Conservation (phyloP, 1,284 basidiomycete genomes). For the Xerocomus minutiporus region DNA sequence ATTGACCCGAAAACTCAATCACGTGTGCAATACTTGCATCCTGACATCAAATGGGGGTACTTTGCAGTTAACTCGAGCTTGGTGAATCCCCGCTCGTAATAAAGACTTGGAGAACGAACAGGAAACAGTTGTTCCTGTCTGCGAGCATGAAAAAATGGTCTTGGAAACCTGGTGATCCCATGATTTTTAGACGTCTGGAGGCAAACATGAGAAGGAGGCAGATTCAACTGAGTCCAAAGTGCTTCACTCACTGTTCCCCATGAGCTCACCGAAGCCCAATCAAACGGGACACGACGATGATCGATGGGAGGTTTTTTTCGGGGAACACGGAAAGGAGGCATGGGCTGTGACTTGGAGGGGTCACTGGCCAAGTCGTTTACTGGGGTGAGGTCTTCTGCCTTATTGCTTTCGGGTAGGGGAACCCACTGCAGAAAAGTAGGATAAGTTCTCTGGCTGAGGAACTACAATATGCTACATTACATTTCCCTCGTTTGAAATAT, state of each 20-base stretch:
- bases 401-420: slow-evolving; percentile 26
- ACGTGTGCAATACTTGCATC: slow-evolving; percentile 18
- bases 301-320: slow-evolving; percentile 18
- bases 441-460: slow-evolving; percentile 6
- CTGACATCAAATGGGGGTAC: slow-evolving; percentile 31
- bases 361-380: slow-evolving; percentile 3
- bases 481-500: slow-evolving; percentile 31
- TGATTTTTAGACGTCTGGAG: slow-evolving; percentile 14
- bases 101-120: slow-evolving; percentile 20
- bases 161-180: slow-evolving; percentile 24
- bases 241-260: slow-evolving; percentile 22
- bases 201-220: neutral
- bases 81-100: slow-evolving; percentile 21
- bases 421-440: slow-evolving; percentile 19
- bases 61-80: slow-evolving; percentile 28
- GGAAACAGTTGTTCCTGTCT: slow-evolving; percentile 22
- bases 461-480: slow-evolving; percentile 12
- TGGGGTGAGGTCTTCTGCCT: slow-evolving; percentile 32
- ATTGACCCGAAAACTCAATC: neutral
- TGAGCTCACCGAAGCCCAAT: slow-evolving; percentile 12
- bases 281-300: slow-evolving; percentile 14
- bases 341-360: neutral
- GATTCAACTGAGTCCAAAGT: neutral
- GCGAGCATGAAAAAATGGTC: slow-evolving; percentile 17
- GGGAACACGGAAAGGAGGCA: slow-evolving; percentile 12